A percentile compares a stretch with the other conserved stretches of the same genome.
phyloP scores from a whole-genome alignment of 2,329 filamentous ascomycete species.

The Monosporascus ibericus region DNA sequence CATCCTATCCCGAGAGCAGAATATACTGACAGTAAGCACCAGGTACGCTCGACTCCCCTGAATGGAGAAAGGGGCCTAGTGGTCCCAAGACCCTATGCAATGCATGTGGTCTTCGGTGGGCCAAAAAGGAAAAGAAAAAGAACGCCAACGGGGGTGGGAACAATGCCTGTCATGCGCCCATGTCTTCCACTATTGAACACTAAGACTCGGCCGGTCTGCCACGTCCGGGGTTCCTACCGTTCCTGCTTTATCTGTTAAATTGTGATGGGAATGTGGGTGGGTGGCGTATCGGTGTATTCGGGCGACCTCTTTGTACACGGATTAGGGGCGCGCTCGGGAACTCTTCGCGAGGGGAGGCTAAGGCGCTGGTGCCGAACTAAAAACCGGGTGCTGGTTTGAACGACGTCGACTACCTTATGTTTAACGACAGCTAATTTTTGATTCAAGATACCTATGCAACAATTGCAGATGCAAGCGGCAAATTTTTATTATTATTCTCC shows the following conservation, averaged over 20 bases:
- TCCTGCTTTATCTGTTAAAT: slow-evolving; percentile 2
- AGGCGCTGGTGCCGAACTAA: no score
- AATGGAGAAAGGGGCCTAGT: slow-evolving; percentile 91
- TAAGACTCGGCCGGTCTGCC: background rate
- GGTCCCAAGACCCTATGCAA: slow-evolving; percentile 95
- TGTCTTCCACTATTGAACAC: slow-evolving; percentile 6
- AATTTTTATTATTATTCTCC: no score
- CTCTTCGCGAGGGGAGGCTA: slow-evolving; percentile 6
- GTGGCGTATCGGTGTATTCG: slow-evolving; percentile 11
- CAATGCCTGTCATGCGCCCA: slow-evolving; percentile 1
- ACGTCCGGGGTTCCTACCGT: background rate
- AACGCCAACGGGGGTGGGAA: slow-evolving; percentile 13
- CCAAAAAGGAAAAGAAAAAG: slow-evolving; percentile 76
- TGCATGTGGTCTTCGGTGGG: slow-evolving; percentile 75
- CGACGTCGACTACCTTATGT: no score
- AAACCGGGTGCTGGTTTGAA: no score
- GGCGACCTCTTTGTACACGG: slow-evolving; percentile 4
- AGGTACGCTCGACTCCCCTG: slow-evolving; percentile 83
- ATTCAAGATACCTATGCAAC: slow-evolving; percentile 5
- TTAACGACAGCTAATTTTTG: background rate
- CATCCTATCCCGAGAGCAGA: background rate
- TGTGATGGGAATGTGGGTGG: slow-evolving; percentile 8
- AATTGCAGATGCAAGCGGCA: slow-evolving; percentile 2
- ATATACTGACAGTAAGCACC: slow-evolving; percentile 5
- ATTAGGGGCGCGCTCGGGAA: background rate